A percentile compares a stretch with the other conserved stretches of the same genome.
These are phyloP conservation scores for Lathyrus aphaca DNA, from an alignment of 306 rosid species.

Conservation along the genomic window DNA sequence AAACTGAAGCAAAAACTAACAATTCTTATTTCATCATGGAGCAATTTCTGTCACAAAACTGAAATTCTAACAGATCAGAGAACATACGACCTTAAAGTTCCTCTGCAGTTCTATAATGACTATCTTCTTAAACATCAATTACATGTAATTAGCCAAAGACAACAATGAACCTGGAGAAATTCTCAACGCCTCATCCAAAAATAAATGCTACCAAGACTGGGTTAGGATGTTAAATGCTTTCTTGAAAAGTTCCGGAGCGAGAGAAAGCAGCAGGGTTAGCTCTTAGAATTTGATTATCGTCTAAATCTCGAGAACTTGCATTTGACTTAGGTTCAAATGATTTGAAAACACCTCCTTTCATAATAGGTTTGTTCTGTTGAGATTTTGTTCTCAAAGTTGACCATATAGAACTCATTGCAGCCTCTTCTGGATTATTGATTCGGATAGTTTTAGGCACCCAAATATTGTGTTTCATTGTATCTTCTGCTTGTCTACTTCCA, in stretches of 20 bases:
- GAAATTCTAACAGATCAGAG: slow-evolving; percentile 22
- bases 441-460: slow-evolving; percentile 75
- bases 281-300: slow-evolving; percentile 51
- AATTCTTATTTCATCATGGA: slow-evolving; percentile 4
- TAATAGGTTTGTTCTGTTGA: slow-evolving; percentile 43
- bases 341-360: slow-evolving; percentile 59
- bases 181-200: slow-evolving; percentile 31
- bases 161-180: slow-evolving; percentile 18
- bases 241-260: slow-evolving; percentile 60
- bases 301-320: slow-evolving; percentile 35
- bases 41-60: slow-evolving; percentile 26
- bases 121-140: slow-evolving; percentile 21
- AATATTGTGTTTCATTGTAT: slow-evolving; percentile 44
- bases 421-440: slow-evolving; percentile 63
- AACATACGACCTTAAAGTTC: slow-evolving; percentile 23
- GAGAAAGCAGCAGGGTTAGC: slow-evolving; percentile 69
- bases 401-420: slow-evolving; percentile 67
- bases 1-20: slow-evolving; percentile 10
- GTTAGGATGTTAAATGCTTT: slow-evolving; percentile 40
- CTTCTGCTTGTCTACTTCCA: slow-evolving; percentile 44
- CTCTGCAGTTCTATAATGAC: slow-evolving; percentile 22
- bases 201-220: neutral
- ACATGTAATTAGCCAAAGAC: slow-evolving; percentile 30
- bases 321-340: slow-evolving; percentile 53
- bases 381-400: slow-evolving; percentile 51